Conservation (phyloP, 2,329 filamentous ascomycete genomes). For the Fusarium sp. region DNA sequence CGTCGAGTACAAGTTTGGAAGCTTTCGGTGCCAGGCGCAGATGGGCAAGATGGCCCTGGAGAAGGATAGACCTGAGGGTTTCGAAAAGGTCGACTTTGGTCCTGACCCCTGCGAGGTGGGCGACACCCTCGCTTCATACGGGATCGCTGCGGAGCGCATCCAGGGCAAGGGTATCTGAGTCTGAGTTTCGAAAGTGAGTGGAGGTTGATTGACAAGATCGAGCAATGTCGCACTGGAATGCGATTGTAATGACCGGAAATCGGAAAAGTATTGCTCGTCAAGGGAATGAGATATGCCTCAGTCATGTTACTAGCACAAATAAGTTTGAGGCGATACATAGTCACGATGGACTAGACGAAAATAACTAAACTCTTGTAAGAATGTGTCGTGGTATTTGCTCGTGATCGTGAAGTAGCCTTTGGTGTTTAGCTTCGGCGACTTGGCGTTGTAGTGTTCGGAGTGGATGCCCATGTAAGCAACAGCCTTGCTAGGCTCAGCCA, state of each 20-base stretch:
- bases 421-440: background rate
- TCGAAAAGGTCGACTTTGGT: slow-evolving; percentile 55
- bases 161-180: slow-evolving; percentile 48
- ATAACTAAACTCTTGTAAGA: background rate
- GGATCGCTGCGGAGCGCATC: slow-evolving; percentile 49
- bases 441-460: background rate
- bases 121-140: slow-evolving; percentile 47
- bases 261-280: background rate
- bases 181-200: background rate
- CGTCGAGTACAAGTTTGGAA: slow-evolving; percentile 66
- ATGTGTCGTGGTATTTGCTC: background rate
- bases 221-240: slow-evolving; percentile 1
- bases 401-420: background rate
- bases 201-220: background rate
- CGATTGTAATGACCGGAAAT: background rate
- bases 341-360: background rate
- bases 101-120: slow-evolving; percentile 54
- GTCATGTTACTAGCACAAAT: background rate
- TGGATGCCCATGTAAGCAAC: background rate
- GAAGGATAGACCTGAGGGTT: slow-evolving; percentile 48
- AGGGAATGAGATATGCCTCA: background rate
- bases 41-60: slow-evolving; percentile 57
- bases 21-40: slow-evolving; percentile 67
- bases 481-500: background rate
- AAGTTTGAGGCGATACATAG: background rate